These are phyloP conservation scores for Phytophthora constricta DNA, from an alignment of 352 stramenopile species.

Conservation along the genomic window DNA sequence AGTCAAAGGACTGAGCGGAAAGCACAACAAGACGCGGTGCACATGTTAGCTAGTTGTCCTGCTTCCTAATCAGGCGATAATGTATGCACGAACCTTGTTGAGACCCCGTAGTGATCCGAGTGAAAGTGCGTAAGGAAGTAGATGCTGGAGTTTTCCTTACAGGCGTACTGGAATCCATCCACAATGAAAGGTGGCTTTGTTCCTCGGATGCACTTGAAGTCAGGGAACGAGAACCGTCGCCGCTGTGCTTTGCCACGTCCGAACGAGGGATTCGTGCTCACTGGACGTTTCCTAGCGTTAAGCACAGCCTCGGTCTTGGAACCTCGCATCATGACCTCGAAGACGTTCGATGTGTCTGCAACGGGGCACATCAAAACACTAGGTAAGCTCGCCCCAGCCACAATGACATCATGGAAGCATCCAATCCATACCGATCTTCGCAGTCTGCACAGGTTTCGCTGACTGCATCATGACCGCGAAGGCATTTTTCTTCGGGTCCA, in stretches of 20 bases:
- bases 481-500: conserved; percentile 40
- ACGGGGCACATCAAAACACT: conserved; percentile 6
- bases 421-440: conserved; percentile 20
- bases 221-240: conserved; percentile 51
- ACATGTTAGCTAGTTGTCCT: not conserved
- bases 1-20: conserved; percentile 75
- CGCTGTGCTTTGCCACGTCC: conserved; percentile 27
- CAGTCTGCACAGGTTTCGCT: conserved; percentile 6
- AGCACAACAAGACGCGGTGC: not conserved
- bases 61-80: not conserved
- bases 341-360: conserved; percentile 63
- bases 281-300: conserved; percentile 35
- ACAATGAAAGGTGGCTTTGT: conserved; percentile 87
- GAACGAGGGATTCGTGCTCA: conserved; percentile 37
- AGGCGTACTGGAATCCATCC: conserved; percentile 88
- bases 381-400: not conserved
- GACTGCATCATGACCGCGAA: conserved; percentile 69
- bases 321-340: conserved; percentile 85
- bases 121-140: conserved; percentile 99
- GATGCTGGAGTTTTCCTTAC: conserved; percentile 70
- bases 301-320: conserved; percentile 66
- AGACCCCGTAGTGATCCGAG: conserved; percentile 97
- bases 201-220: conserved; percentile 83
- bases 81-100: conserved; percentile 48
- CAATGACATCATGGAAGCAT: not conserved